Conservation (phyloP, 2,329 filamentous ascomycete genomes). For the Paecilomyces variotii region DNA sequence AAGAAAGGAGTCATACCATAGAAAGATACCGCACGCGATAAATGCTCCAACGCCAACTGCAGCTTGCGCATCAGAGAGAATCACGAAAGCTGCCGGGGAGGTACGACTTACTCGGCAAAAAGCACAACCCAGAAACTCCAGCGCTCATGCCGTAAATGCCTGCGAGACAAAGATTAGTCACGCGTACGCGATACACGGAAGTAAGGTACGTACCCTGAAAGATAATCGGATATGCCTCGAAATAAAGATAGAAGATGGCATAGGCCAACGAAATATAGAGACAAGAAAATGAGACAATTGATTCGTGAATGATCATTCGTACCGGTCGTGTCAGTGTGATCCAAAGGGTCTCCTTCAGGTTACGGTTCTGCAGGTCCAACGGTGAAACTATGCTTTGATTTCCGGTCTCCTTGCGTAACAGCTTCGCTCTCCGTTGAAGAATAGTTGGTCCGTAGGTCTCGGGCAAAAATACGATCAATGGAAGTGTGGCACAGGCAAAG, state of each 20-base stretch:
- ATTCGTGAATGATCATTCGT: slow-evolving; percentile 63
- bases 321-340: slow-evolving; percentile 63
- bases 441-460: slow-evolving; percentile 57
- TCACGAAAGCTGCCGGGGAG: neutral
- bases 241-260: slow-evolving; percentile 63
- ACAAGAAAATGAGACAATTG: slow-evolving; percentile 63
- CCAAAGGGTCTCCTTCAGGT: slow-evolving; percentile 35
- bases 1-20: slow-evolving; percentile 57
- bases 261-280: slow-evolving; percentile 65
- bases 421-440: slow-evolving; percentile 49
- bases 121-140: slow-evolving; percentile 25
- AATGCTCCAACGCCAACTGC: slow-evolving; percentile 53
- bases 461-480: slow-evolving; percentile 54
- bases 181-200: neutral
- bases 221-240: slow-evolving; percentile 65
- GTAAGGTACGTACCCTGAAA: slow-evolving; percentile 41
- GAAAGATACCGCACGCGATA: slow-evolving; percentile 55
- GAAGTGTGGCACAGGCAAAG: slow-evolving; percentile 50
- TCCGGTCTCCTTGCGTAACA: slow-evolving; percentile 51
- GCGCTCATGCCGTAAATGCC: slow-evolving; percentile 29
- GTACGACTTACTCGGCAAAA: slow-evolving; percentile 23
- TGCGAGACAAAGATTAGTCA: slow-evolving; percentile 36
- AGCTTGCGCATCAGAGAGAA: neutral
- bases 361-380: slow-evolving; percentile 55
- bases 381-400: slow-evolving; percentile 49